phyloP scores from a whole-genome alignment of 805 yeast species.

The Pachysolen tannophilus region DNA sequence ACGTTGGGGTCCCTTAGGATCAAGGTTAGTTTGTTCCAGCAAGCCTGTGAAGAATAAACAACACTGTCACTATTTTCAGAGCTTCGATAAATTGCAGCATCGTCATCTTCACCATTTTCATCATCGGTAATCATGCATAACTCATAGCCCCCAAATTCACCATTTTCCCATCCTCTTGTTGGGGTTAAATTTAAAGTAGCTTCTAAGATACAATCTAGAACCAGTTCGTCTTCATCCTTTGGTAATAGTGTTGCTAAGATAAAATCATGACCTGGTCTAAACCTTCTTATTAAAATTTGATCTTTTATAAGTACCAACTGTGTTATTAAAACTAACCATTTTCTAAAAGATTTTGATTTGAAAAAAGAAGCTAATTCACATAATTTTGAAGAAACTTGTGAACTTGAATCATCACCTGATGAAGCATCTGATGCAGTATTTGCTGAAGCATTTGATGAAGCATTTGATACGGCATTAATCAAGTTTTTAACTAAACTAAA shows the following conservation, averaged over 20 bases:
- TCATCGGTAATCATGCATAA: constrained; percentile 67
- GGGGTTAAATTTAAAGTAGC: constrained; percentile 83
- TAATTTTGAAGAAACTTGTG: constrained; percentile 26
- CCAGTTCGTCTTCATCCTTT: constrained; percentile 24
- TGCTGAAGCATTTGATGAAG: constrained; percentile 1
- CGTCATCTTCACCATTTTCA: constrained; percentile 40
- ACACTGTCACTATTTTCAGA: constrained; percentile 69
- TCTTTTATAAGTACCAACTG: constrained; percentile 54
- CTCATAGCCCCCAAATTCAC: constrained; percentile 94
- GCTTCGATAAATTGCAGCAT: constrained; percentile 76
- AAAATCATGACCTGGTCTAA: constrained; percentile 93
- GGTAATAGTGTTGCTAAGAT: constrained; percentile 67
- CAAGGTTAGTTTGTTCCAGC: constrained; percentile 72
- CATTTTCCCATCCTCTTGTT: constrained; percentile 72
- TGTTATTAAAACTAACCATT: constrained; percentile 62
- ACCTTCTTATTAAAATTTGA: constrained; percentile 70
- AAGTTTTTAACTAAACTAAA: constrained; percentile 26
- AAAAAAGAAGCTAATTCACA: constrained; percentile 51
- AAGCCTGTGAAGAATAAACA: constrained; percentile 69
- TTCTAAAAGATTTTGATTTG: constrained; percentile 52
- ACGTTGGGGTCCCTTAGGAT: constrained; percentile 80
- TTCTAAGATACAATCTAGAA: constrained; percentile 53
- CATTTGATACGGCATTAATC: constrained; percentile 10
- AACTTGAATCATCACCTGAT: constrained; percentile 19
- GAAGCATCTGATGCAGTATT: constrained; percentile 4